These are phyloP conservation scores for Ilyonectria sp. DNA, from an alignment of 2,329 filamentous ascomycete genomes.

Conservation along the genomic window DNA sequence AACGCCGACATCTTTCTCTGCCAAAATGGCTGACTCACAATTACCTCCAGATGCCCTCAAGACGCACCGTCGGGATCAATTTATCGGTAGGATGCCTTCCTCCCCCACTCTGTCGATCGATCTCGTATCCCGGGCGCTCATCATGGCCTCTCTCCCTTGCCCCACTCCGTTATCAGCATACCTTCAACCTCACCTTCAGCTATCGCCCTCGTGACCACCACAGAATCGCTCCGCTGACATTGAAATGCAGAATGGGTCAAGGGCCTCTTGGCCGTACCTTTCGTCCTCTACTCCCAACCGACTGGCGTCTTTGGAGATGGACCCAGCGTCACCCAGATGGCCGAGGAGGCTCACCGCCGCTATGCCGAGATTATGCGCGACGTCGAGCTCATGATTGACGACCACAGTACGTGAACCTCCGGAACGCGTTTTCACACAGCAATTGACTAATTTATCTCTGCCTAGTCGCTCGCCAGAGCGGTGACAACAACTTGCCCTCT, in stretches of 20 bases:
- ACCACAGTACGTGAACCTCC: slow-evolving; percentile 77
- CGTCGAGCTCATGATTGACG: slow-evolving; percentile 91
- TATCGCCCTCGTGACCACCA: slow-evolving; percentile 6
- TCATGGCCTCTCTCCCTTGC: slow-evolving; percentile 17
- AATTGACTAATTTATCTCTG: slow-evolving; percentile 15
- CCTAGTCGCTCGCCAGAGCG: slow-evolving; percentile 79
- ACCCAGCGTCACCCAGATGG: slow-evolving; percentile 78
- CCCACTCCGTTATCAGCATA: slow-evolving; percentile 11
- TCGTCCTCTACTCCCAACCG: slow-evolving; percentile 95
- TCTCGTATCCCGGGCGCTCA: not conserved
- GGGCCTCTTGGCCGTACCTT: slow-evolving; percentile 91
- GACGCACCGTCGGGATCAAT: slow-evolving; percentile 91
- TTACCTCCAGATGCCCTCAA: slow-evolving; percentile 72
- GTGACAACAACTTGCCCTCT: slow-evolving; percentile 78
- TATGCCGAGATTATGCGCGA: slow-evolving; percentile 97
- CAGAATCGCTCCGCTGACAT: slow-evolving; percentile 19
- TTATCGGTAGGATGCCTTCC: slow-evolving; percentile 73
- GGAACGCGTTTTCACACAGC: not conserved
- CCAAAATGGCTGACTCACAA: slow-evolving; percentile 39
- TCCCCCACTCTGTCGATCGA: not conserved
- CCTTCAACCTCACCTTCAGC: slow-evolving; percentile 5
- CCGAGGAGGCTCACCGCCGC: slow-evolving; percentile 84
- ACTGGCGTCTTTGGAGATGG: slow-evolving; percentile 86
- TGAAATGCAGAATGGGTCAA: slow-evolving; percentile 92
- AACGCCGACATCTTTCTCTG: slow-evolving; percentile 19